phyloP scores from a whole-genome alignment of 352 stramenopile species.

The Blastocystis sp. region DNA sequence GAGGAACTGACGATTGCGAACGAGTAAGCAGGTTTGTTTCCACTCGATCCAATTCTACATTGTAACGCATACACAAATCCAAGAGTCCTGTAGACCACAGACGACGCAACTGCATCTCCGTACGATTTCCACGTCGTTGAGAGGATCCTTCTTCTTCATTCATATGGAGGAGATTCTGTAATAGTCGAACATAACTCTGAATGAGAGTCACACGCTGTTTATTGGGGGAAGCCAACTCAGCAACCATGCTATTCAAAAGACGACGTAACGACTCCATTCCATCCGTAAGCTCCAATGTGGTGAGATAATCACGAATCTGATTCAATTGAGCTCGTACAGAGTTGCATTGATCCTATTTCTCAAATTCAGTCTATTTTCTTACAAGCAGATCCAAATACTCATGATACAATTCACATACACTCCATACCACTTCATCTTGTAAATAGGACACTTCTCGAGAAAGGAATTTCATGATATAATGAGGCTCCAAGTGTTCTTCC shows the following conservation, averaged over 20 bases:
- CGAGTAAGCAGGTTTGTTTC: slow-evolving; percentile 33
- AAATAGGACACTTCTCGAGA: not conserved
- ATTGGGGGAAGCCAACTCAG: not conserved
- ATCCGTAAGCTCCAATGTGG: slow-evolving; percentile 17
- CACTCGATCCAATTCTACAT: slow-evolving; percentile 50
- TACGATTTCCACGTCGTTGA: not conserved
- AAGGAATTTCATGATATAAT: slow-evolving; percentile 39
- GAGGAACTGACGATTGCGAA: not conserved
- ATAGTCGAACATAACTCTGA: not conserved
- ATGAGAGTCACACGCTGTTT: not conserved
- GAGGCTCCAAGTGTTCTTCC: slow-evolving; percentile 45
- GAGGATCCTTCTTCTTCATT: not conserved
- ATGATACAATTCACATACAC: slow-evolving; percentile 15
- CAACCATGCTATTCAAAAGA: not conserved
- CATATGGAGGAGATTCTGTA: not conserved
- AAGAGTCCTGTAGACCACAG: slow-evolving; percentile 24
- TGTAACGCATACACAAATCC: slow-evolving; percentile 14
- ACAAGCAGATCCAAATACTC: slow-evolving; percentile 37
- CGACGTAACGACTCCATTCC: not conserved
- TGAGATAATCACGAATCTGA: not conserved
- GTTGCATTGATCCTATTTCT: not conserved
- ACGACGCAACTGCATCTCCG: not conserved
- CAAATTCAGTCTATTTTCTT: not conserved
- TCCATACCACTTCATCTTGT: not conserved
- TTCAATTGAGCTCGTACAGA: not conserved